Base-by-base conservation (phyloP, 2,329 filamentous ascomycete species). In the Claviceps quebecensis region DNA sequence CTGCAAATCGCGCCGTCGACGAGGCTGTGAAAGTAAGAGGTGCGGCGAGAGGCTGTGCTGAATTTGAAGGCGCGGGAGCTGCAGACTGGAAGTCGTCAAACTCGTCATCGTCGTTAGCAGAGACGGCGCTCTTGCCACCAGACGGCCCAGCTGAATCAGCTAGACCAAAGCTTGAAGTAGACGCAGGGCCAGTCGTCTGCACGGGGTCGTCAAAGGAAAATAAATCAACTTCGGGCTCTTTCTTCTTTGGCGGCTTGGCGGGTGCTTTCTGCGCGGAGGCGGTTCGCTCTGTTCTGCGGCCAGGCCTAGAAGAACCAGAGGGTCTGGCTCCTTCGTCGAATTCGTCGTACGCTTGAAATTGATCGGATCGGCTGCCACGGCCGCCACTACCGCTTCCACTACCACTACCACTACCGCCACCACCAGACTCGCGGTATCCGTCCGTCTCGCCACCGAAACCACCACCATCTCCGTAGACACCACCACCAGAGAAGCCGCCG, bases 21-120 rank as follows among this genome's bases (percentile, higher is more conserved):
- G 80, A 72, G 5, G 73, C 76, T 5, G 73, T 71, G 16, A 75
- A 75, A 51, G 72, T 68, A 55, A 76, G 65, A 2, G 74, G 68
- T 16, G 72, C 58, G 60, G 75, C 58, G 59, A 78, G 52, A 61
- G 75, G 60, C 70, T 67, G 65, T 56, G 74, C 67, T 17, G 73
- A 65, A 11, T 74, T 64, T n/a, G 67, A 67, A 14, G 72, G 62
- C 26, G 80, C 71, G 3, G 84, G 79, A 2, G 85, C 72, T 14
- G 91, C 91, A 19, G 89, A 95, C 67, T 95, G 88, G 74, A 97
- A 97, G 63, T 98, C 93, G 63, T 97, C 93, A 62, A 97, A 97
- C 56, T 96, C 93, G 58, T 95, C 90, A 56, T 96, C 91, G 55
- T 80, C 81, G 43, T 72, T 72, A 34, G 68, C 67, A 16, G 68